Evolutionary conservation across 257 asterid genomes (phyloP).

Genomic region (Jacaranda copaia): DNA sequence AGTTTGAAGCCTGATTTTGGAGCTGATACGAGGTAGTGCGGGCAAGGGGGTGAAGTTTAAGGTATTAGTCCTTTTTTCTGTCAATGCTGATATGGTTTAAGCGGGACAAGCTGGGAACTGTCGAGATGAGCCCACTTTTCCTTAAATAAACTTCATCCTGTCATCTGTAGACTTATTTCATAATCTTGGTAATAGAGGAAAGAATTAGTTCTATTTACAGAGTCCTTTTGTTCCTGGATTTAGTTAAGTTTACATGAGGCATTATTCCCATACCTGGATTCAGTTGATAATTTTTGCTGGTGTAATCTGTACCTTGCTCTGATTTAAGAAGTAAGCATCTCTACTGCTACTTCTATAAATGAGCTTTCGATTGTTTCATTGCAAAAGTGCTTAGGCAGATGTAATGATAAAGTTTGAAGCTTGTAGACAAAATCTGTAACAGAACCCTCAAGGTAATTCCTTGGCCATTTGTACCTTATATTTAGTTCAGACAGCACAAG

Average conservation of each 20-base stretch:
- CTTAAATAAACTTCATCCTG: constrained; percentile 20
- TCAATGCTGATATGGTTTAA: constrained; percentile 9
- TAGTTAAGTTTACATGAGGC: background rate
- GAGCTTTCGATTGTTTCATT: background rate
- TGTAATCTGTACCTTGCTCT: background rate
- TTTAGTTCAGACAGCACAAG: background rate
- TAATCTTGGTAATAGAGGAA: constrained; percentile 25
- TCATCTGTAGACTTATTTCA: constrained; percentile 28
- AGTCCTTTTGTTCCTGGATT: constrained; percentile 1
- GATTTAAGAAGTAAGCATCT: background rate
- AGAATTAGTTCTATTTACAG: constrained; percentile 10
- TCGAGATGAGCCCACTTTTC: constrained; percentile 17
- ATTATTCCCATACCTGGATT: background rate
- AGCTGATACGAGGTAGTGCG: constrained; percentile 18
- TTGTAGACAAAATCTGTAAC: background rate
- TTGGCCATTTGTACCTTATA: background rate
- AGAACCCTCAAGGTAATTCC: background rate
- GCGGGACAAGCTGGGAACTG: constrained; percentile 25
- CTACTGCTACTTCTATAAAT: background rate
- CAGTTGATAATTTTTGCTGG: background rate
- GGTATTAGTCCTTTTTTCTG: constrained; percentile 8
- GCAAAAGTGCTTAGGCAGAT: background rate
- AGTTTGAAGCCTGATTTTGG: constrained; percentile 25
- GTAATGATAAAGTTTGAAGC: background rate
- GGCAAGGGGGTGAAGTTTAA: constrained; percentile 8